These are phyloP conservation scores for Epichloe coenophiala DNA, from an alignment of 2,329 filamentous ascomycete species.

Conservation along the genomic window DNA sequence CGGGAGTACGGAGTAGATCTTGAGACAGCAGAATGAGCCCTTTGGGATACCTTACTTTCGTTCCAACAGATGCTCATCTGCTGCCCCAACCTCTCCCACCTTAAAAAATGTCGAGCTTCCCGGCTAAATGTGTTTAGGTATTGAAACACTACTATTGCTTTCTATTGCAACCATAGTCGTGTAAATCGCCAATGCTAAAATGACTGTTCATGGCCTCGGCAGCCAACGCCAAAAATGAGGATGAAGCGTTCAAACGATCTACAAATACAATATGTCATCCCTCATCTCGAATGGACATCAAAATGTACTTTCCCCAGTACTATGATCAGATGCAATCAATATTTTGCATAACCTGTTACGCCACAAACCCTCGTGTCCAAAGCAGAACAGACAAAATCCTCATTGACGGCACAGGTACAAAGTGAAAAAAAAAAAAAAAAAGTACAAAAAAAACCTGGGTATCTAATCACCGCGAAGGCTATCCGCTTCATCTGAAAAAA, in stretches of 20 bases:
- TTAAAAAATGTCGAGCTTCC: slow-evolving; percentile 1
- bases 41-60: not conserved
- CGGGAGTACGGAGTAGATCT: not conserved
- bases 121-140: slow-evolving; percentile 9
- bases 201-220: not conserved
- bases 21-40: not conserved
- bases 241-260: slow-evolving; percentile 7
- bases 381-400: slow-evolving; percentile 1
- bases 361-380: slow-evolving; percentile 5
- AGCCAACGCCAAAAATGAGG: slow-evolving; percentile 1
- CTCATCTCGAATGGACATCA: slow-evolving; percentile 4
- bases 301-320: slow-evolving; percentile 4
- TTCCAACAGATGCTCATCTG: not conserved
- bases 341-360: slow-evolving; percentile 7
- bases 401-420: slow-evolving; percentile 10
- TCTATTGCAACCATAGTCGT: slow-evolving; percentile 1
- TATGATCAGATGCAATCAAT: slow-evolving; percentile 5
- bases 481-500: slow-evolving; percentile 10
- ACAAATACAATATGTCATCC: slow-evolving; percentile 5
- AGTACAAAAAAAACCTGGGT: slow-evolving; percentile 12
- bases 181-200: slow-evolving; percentile 2
- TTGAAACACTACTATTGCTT: not conserved
- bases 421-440: not conserved
- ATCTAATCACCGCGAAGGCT: slow-evolving; percentile 14
- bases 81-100: not conserved